These are phyloP conservation scores for Diplodia mutila DNA, from an alignment of 2,329 filamentous ascomycete genomes.

Conservation along the genomic window DNA sequence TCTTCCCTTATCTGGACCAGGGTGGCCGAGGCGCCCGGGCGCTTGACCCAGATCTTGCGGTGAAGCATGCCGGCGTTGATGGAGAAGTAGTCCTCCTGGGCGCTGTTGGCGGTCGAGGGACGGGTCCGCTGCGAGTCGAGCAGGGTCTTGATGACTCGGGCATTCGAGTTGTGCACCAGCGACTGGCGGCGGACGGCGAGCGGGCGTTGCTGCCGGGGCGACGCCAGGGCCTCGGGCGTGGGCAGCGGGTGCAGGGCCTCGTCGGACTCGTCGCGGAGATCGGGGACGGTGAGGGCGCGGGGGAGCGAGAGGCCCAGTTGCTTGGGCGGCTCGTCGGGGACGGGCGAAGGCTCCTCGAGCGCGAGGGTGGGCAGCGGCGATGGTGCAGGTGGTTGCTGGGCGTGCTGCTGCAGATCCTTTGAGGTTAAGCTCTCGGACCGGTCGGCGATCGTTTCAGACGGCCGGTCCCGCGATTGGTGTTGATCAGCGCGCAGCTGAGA, in stretches of 20 bases:
- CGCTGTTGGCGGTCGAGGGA: constrained; percentile 30
- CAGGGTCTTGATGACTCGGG: constrained; percentile 55
- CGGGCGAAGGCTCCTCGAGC: constrained; percentile 42
- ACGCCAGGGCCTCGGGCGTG: constrained; percentile 21
- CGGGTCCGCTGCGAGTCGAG: constrained; percentile 48
- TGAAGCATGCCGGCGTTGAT: constrained; percentile 48
- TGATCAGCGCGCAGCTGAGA: constrained; percentile 12
- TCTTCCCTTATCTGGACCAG: constrained; percentile 83
- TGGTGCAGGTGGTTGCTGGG: constrained; percentile 27
- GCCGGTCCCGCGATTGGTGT: constrained; percentile 24
- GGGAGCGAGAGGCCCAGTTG: constrained; percentile 28
- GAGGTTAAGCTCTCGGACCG: constrained; percentile 30
- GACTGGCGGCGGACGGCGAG: constrained; percentile 41
- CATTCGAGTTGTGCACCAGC: constrained; percentile 45
- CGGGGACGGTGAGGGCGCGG: not conserved
- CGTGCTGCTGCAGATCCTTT: constrained; percentile 31
- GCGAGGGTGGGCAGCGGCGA: constrained; percentile 34
- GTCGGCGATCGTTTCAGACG: constrained; percentile 27
- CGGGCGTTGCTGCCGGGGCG: constrained; percentile 21
- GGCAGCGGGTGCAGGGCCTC: constrained; percentile 25
- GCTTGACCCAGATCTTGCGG: constrained; percentile 93
- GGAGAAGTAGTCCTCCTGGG: constrained; percentile 46
- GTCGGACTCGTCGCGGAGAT: constrained; percentile 22
- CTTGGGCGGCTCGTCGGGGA: constrained; percentile 34
- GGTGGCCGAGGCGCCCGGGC: constrained; percentile 82